Base-by-base conservation (phyloP, 2,329 filamentous ascomycete genomes). In the Aspergillus carbonarius region DNA sequence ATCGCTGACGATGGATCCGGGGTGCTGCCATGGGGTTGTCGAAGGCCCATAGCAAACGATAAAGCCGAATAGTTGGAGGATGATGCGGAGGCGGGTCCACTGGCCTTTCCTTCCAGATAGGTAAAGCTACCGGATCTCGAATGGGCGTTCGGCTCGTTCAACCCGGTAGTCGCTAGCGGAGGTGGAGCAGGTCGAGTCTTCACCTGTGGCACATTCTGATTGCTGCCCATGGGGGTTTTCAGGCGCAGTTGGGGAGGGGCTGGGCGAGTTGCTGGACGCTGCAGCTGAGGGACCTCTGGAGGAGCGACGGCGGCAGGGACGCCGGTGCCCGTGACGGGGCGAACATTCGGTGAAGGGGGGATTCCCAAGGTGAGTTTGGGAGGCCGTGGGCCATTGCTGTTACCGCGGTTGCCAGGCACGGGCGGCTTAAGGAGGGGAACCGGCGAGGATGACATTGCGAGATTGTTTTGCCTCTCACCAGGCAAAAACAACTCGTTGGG, bases 1-100 rank as follows among this genome's bases (percentile, higher is more conserved):
- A 93, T 93, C 0, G 93, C 93, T 8, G 92, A 96, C 37, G 91
- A 88, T 0, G 93, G 93, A 70, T 97, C 93, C 1, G 90, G 88
- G 1, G 88, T 91, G 58, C 88, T 84, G 66, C 66, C 70, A 39
- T 88, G 82, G 55, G 87, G 77, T 74, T 87, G 82, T 64, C 81
- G 82, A 20, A 85, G 79, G 39, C 88, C 86, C 65, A 92, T 89
- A 39, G 90, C 89, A 73, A 96, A 93, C 4, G 91, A 93, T 34
- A 95, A 79, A 6, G 88, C 86, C 2, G 91, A 95, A 71, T 90
- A 95, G 64, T 92, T 90, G 9, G 92, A 95, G n/a, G 90, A 91
- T 18, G 90, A 90, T 15, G 92, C 92, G 18, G 91, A 93, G 5
- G 89, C 90, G 34, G 92, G 91, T 55, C 91, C 92, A 75, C 90